Percentiles rank a stretch among this genome's conserved stretches.
These are phyloP conservation scores for Hypoxylon sp. DNA, from an alignment of 2,329 filamentous ascomycete genomes.

Conservation along the genomic window DNA sequence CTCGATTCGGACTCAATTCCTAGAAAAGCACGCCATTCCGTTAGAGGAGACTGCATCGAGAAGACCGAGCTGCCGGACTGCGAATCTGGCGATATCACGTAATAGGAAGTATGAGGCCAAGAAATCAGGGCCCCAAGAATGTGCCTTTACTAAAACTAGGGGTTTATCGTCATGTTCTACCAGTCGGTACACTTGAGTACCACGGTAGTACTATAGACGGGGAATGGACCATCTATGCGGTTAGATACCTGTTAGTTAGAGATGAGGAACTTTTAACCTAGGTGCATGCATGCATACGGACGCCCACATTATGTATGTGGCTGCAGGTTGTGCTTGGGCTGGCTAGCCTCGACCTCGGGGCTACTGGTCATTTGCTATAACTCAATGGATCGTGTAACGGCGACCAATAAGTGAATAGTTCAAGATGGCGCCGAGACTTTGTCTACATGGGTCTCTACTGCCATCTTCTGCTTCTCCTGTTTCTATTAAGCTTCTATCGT, in stretches of 20 bases:
- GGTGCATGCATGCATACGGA: slow-evolving; percentile 9
- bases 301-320: slow-evolving; percentile 27
- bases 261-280: slow-evolving; percentile 31
- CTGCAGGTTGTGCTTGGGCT: slow-evolving; percentile 34
- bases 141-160: slow-evolving; percentile 22
- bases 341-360: slow-evolving; percentile 29
- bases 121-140: slow-evolving; percentile 31
- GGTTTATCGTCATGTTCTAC: slow-evolving; percentile 35
- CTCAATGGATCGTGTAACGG: slow-evolving; percentile 31
- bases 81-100: slow-evolving; percentile 37
- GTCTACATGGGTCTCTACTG: slow-evolving; percentile 30
- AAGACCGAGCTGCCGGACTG: slow-evolving; percentile 18
- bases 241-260: slow-evolving; percentile 24
- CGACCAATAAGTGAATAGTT: slow-evolving; percentile 26
- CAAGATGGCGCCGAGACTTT: slow-evolving; percentile 40
- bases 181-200: slow-evolving; percentile 33
- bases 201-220: slow-evolving; percentile 35
- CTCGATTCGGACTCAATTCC: slow-evolving; percentile 25
- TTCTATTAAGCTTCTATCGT: slow-evolving; percentile 53
- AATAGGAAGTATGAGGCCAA: slow-evolving; percentile 36
- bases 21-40: slow-evolving; percentile 1
- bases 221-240: slow-evolving; percentile 31
- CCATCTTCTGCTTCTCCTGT: slow-evolving; percentile 38
- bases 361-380: slow-evolving; percentile 27
- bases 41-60: slow-evolving; percentile 19